Evolutionary conservation across 495 filamentous ascomycete species (phyloP).

Genomic region (Penicillium longicatenatum): DNA sequence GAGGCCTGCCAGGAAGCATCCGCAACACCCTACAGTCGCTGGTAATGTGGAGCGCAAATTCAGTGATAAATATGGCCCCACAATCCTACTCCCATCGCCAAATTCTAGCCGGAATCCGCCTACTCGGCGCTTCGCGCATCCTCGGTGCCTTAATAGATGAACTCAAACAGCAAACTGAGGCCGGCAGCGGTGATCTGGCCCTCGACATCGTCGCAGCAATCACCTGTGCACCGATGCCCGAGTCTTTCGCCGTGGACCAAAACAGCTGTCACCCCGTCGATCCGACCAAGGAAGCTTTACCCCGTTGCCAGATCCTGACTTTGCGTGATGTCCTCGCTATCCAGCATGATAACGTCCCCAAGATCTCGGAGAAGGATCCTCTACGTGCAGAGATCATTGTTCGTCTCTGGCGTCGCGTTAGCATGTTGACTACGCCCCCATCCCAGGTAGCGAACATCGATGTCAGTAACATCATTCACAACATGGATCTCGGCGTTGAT

Average conservation of each 20-base stretch:
- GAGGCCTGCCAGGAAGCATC: slow-evolving; percentile 63
- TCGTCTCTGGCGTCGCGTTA: slow-evolving; percentile 73
- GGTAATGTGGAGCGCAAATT: slow-evolving; percentile 69
- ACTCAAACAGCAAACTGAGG: slow-evolving; percentile 56
- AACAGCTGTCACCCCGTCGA: slow-evolving; percentile 41
- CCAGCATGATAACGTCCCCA: slow-evolving; percentile 63
- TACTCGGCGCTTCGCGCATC: slow-evolving; percentile 68
- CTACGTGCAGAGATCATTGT: slow-evolving; percentile 70
- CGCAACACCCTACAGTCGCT: slow-evolving; percentile 68
- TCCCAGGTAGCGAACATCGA: slow-evolving; percentile 44
- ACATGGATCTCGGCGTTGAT: slow-evolving; percentile 43
- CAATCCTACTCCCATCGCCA: slow-evolving; percentile 80
- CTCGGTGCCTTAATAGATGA: slow-evolving; percentile 69
- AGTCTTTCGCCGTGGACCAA: slow-evolving; percentile 48
- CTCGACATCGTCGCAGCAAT: slow-evolving; percentile 76
- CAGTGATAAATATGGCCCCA: slow-evolving; percentile 64
- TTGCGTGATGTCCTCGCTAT: slow-evolving; percentile 73
- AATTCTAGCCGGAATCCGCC: slow-evolving; percentile 62
- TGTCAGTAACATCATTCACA: slow-evolving; percentile 44
- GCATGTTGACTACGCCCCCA: slow-evolving; percentile 53
- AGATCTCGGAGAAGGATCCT: slow-evolving; percentile 61
- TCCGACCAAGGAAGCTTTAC: slow-evolving; percentile 41
- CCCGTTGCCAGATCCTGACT: slow-evolving; percentile 46
- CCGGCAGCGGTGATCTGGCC: slow-evolving; percentile 59
- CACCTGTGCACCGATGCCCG: slow-evolving; percentile 68